A percentile compares a stretch with the other conserved stretches of the same genome.
Evolutionary conservation across 169 alveolate species (phyloP).

Genomic region (Eimeria sp.): DNA sequence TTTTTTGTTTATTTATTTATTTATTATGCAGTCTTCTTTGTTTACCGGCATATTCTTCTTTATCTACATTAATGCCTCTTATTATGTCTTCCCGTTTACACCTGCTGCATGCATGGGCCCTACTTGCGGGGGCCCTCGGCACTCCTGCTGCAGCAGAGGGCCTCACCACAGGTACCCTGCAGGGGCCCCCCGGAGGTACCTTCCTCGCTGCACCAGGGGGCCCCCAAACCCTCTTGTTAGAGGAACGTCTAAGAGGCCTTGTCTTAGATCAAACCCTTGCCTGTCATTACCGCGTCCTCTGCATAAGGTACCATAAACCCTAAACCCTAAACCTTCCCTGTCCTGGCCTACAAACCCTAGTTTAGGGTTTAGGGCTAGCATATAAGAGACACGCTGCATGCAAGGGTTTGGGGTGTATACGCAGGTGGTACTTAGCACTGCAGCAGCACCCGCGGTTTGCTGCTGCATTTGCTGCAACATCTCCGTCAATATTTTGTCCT

Average conservation of each 20-base stretch:
- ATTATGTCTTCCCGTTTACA: slow-evolving; percentile 40
- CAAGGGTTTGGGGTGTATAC: neutral
- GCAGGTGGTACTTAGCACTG: slow-evolving; percentile 69
- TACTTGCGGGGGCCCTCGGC: slow-evolving; percentile 43
- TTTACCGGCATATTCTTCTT: neutral
- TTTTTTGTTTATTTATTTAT: no score
- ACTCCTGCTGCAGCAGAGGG: no score
- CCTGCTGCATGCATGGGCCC: slow-evolving; percentile 65
- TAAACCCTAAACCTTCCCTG: neutral
- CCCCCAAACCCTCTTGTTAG: neutral
- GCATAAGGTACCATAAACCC: slow-evolving; percentile 1
- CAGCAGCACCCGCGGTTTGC: slow-evolving; percentile 34
- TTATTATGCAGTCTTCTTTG: slow-evolving; percentile 64
- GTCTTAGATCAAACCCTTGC: neutral
- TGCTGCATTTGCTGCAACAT: slow-evolving; percentile 2
- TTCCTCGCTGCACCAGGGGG: neutral
- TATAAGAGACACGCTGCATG: neutral
- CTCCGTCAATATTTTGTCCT: slow-evolving; percentile 61
- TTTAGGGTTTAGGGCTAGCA: neutral
- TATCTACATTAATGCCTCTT: slow-evolving; percentile 45
- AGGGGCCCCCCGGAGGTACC: neutral
- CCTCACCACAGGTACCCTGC: no score
- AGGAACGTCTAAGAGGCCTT: neutral
- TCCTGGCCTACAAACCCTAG: neutral
- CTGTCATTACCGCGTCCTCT: slow-evolving; percentile 21